Evolutionary conservation across 139 green algal species (phyloP).

Genomic region (Tetradesmus lagerheimii): DNA sequence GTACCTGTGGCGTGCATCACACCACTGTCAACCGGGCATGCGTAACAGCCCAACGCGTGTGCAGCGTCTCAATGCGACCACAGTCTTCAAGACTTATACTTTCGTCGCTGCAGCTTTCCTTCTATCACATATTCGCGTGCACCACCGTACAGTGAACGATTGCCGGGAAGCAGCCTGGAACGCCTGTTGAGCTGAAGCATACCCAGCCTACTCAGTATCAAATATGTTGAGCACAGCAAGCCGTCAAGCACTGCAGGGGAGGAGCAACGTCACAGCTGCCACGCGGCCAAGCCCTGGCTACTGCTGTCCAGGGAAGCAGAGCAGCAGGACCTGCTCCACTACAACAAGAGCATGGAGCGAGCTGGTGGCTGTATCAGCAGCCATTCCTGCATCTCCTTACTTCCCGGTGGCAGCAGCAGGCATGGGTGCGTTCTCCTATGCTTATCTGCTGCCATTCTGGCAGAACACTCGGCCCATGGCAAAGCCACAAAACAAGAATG

Average conservation of each 20-base stretch:
- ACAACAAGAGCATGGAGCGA: neutral
- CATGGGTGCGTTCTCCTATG: neutral
- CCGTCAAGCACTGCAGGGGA: neutral
- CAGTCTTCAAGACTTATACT: no score
- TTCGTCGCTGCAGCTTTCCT: no score
- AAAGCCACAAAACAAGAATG: neutral
- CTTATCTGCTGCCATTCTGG: neutral
- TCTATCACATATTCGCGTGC: no score
- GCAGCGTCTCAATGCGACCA: neutral
- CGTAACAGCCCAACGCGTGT: neutral
- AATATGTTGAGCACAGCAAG: neutral
- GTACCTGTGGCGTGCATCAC: neutral
- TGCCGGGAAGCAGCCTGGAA: neutral
- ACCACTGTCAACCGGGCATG: neutral
- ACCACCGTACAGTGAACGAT: no score
- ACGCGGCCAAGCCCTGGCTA: neutral
- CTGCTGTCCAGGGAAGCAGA: neutral
- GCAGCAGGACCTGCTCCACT: neutral
- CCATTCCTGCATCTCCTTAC: neutral
- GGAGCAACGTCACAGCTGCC: neutral
- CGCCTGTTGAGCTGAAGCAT: no score
- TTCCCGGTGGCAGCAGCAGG: neutral
- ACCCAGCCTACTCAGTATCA: neutral
- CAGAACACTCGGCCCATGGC: neutral
- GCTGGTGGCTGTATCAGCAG: neutral